Percentiles rank a stretch among this genome's conserved stretches.
These are phyloP conservation scores for Sequoia sempervirens DNA, from an alignment of 75 land plant species.

Conservation along the genomic window DNA sequence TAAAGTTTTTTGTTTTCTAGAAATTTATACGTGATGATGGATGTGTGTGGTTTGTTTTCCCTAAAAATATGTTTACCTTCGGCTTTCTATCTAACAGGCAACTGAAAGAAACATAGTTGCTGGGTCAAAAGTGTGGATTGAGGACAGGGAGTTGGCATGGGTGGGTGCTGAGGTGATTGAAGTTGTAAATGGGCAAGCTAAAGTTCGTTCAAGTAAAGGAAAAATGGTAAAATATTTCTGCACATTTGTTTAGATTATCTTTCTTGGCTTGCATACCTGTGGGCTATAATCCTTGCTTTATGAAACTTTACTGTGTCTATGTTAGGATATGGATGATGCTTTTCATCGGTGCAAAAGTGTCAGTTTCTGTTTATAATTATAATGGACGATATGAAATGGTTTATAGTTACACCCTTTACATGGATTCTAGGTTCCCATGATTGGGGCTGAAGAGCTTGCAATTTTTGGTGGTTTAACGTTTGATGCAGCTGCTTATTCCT, in stretches of 20 bases:
- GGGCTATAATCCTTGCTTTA: background rate
- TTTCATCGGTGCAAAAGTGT: background rate
- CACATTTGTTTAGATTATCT: background rate
- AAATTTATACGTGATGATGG: background rate
- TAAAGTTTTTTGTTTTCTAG: background rate
- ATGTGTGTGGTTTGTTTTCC: background rate
- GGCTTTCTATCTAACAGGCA: background rate
- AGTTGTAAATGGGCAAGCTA: slow-evolving; percentile 37
- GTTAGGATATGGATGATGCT: background rate
- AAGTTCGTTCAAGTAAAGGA: slow-evolving; percentile 39
- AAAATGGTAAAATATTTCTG: slow-evolving; percentile 41
- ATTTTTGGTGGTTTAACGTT: background rate
- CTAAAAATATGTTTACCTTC: background rate
- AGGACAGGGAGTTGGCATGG: slow-evolving; percentile 77
- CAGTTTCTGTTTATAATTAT: background rate
- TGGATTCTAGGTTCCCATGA: background rate
- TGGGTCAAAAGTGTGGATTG: slow-evolving; percentile 90
- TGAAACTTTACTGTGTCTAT: background rate
- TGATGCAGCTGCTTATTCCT: slow-evolving; percentile 37
- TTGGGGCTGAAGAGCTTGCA: background rate
- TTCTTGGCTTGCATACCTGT: background rate
- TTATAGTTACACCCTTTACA: background rate
- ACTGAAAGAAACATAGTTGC: slow-evolving; percentile 5
- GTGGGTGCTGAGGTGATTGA: slow-evolving; percentile 67
- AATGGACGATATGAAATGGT: background rate